Conservation (phyloP, 306 rosid genomes). For the Pyrus betulifolia region DNA sequence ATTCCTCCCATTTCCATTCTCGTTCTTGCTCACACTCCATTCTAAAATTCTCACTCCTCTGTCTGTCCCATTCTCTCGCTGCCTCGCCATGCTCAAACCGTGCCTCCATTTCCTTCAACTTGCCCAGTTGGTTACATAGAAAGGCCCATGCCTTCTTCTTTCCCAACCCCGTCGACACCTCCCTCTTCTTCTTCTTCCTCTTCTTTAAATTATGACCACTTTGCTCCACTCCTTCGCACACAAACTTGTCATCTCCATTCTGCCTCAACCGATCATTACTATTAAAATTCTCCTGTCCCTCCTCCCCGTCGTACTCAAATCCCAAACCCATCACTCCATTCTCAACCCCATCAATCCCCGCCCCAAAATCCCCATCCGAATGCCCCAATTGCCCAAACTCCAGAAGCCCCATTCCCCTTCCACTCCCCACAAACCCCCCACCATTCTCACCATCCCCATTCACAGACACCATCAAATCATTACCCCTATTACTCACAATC, state of each 20-base stretch:
- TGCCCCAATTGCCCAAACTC: conserved; percentile 75
- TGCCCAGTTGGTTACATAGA: conserved; percentile 53
- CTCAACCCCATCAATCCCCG: conserved; percentile 72
- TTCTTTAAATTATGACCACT: conserved; percentile 35
- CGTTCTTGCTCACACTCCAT: conserved; percentile 55
- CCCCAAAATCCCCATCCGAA: conserved; percentile 62
- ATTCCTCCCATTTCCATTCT: conserved; percentile 62
- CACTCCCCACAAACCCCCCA: conserved; percentile 40
- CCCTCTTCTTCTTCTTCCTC: conserved; percentile 59
- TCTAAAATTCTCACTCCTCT: conserved; percentile 47
- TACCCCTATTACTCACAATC: conserved; percentile 32
- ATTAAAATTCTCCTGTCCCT: conserved; percentile 67
- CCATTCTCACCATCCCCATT: conserved; percentile 49
- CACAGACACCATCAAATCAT: conserved; percentile 38
- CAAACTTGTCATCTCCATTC: conserved; percentile 62
- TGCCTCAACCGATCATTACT: conserved; percentile 48
- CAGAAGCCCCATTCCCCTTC: conserved; percentile 58
- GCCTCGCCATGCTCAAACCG: conserved; percentile 68
- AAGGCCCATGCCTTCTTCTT: conserved; percentile 73
- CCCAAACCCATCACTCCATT: conserved; percentile 76
- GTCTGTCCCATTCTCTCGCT: conserved; percentile 77
- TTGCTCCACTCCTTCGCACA: conserved; percentile 62
- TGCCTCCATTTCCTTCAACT: conserved; percentile 70
- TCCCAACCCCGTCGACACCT: conserved; percentile 48
- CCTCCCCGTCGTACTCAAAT: conserved; percentile 78